Conservation (phyloP, 78 protist species). For the Dictyostelium purpureum region DNA sequence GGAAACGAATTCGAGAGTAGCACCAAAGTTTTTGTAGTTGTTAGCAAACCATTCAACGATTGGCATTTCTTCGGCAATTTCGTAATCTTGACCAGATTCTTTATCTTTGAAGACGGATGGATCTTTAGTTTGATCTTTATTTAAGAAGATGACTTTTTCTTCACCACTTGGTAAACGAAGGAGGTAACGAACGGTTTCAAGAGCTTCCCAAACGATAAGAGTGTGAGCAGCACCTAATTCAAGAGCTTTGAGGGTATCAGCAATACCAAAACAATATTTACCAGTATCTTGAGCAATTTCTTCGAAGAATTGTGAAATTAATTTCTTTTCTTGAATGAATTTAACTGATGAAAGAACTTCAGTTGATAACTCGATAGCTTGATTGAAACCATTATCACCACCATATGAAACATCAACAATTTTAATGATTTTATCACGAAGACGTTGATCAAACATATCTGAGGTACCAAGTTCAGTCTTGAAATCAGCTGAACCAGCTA, state of each 20-base stretch:
- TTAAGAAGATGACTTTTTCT: conserved; percentile 60
- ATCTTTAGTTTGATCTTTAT: conserved; percentile 84
- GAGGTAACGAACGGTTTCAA: conserved; percentile 76
- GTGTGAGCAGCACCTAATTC: conserved; percentile 97
- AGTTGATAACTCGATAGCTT: conserved; percentile 98
- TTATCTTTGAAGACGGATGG: conserved; percentile 60
- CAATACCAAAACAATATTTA: conserved; percentile 96
- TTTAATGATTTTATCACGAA: conserved; percentile 91
- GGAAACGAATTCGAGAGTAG: conserved; percentile 96
- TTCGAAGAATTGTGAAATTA: conserved; percentile 97
- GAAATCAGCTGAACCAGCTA: conserved; percentile 99
- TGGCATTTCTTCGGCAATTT: conserved; percentile 79
- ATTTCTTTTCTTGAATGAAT: conserved; percentile 98
- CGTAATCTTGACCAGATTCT: conserved; percentile 89
- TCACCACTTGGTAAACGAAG: conserved; percentile 68
- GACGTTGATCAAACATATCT: conserved; percentile 98
- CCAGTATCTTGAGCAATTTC: conserved; percentile 98
- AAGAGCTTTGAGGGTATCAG: conserved; percentile 94
- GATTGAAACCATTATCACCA: conserved; percentile 99
- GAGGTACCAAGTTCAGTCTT: conserved; percentile 93
- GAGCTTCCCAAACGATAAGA: conserved; percentile 96
- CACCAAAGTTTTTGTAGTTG: conserved; percentile 96
- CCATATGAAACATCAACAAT: conserved; percentile 96
- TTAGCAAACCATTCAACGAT: conserved; percentile 98
- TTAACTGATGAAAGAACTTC: conserved; percentile 96